Evolutionary conservation across 129 eudicot species (phyloP), one percentile per base, ranked within the genome.

Genomic region (Flaveria linearis): DNA sequence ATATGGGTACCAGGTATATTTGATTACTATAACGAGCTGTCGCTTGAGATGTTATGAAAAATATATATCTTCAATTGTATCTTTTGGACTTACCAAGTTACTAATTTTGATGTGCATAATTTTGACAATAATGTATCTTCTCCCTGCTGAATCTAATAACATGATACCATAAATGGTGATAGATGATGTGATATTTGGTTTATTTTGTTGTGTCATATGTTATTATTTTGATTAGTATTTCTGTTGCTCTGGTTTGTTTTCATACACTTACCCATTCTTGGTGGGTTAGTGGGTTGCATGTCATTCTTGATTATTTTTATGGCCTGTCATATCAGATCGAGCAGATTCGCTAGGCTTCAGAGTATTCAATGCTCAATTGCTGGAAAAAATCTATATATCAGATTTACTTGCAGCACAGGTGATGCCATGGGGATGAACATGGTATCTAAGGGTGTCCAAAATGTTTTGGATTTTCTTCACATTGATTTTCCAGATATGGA

Each of bases 371-470:
- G 94, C 74, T 75, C 89, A 55, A 82, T 89, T 76, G 94, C 89
- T 14, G 94, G 94, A 62, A 89, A 78, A 69, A 86, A 89, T 75
- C 82, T 89, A 10, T 89, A 89, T 77, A 82, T 86, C 47, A 84
- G 94, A 82, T 86, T 89, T 74, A 82, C 82, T 80, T 89, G 94
- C 85, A 84, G 94, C 64, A 86, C 91, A 0, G 94, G 94, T 25
- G 94, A 89, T 86, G 94, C 94, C 50, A 89, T 89, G 94, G 94
- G 94, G 72, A 89, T 89, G 94, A 89, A 89, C 84, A 89, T 89
- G 96, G 96, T 89, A 69, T 89, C 96, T 1, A 89, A 89, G 77
- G 91, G 96, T 56, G 96, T 89, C 61, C 96, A 89, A 49, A 87
- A 87, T 73, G 88, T 89, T 72, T 60, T 89, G 52, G 91, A 89